A percentile compares a stretch with the other conserved stretches of the same genome.
phyloP scores from a whole-genome alignment of 345 rosid species.

The Draba incana region DNA sequence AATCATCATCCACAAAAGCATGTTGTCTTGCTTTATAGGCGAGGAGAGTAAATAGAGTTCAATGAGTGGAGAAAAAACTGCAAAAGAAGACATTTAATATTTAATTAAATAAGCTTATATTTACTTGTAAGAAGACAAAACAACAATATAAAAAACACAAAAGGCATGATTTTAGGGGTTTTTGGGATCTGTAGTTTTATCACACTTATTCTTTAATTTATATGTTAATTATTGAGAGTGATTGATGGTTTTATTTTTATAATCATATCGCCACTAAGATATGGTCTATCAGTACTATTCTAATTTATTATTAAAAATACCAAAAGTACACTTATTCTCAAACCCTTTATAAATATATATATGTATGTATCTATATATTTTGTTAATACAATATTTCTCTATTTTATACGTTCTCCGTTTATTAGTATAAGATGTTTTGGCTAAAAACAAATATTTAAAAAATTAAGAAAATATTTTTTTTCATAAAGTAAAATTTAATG shows the following conservation, averaged over 20 bases:
- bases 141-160: slow-evolving; percentile 11
- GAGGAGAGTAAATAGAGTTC: slow-evolving; percentile 41
- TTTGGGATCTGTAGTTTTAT: slow-evolving; percentile 58
- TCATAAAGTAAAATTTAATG: no score
- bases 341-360: no score
- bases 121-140: slow-evolving; percentile 45
- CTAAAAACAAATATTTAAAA: no score
- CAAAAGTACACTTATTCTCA: no score
- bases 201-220: slow-evolving; percentile 21
- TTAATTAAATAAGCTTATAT: not conserved
- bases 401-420: no score
- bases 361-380: no score
- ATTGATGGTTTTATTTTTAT: slow-evolving; percentile 49
- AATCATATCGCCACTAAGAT: slow-evolving; percentile 54
- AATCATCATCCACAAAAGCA: slow-evolving; percentile 29
- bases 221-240: slow-evolving; percentile 45
- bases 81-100: slow-evolving; percentile 39
- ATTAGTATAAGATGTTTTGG: no score
- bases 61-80: slow-evolving; percentile 47
- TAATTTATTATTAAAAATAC: not conserved
- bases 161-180: slow-evolving; percentile 43
- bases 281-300: slow-evolving; percentile 42
- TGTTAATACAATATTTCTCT: no score
- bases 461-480: no score
- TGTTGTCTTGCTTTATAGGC: slow-evolving; percentile 29